Base-by-base conservation (phyloP, 225 moss, liverwort and hornwort genomes). In the Takakia lepidozioides region DNA sequence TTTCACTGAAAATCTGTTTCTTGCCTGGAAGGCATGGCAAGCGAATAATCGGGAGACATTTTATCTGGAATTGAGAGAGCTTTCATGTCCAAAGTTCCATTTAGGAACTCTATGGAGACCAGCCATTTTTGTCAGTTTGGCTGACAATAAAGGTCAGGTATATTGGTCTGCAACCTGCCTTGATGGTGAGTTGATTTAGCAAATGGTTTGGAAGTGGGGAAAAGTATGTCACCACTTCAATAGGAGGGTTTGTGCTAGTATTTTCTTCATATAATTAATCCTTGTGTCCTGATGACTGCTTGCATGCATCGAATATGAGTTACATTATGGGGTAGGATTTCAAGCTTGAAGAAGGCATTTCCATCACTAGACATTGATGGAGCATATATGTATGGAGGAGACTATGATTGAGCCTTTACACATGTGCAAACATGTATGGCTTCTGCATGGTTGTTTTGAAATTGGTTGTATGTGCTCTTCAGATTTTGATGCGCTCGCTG, bases 91-190 rank as follows among this genome's bases (percentile, higher is more conserved):
- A 5, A 73, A 65, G 48, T 62, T 34, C 32, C 38, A 56, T 28
- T 51, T 51, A 29, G 75, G 71, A 54, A 28, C 64, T 11, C 67
- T 61, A 38, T 81, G 75, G 80, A 62, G 65, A 55, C 71, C 71
- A 62, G 74, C 68, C 3, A 36, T 71, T 56, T 62, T 75, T 68
- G 71, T 81, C 64, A 65, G 75, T 65, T 62, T 81, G 52, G 49
- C 75, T 75, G 80, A 81, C 75, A 75, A 60, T 29, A 81, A 72
- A 62, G 68, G 71, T 65, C 71, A 81, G 75, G 80, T 81, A 81
- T 50, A 49, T 48, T 45, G 10, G 17, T 59, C 49, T 24, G 36
- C 49, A 52, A 51, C 48, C 62, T 57, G 56, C 61, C 68, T 14
- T 53, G 28, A 29, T 25, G 14, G 22, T 7, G 64, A n/a, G 47